These are phyloP conservation scores for Vararia minispora DNA, from an alignment of 768 basidiomycete genomes.

Conservation along the genomic window DNA sequence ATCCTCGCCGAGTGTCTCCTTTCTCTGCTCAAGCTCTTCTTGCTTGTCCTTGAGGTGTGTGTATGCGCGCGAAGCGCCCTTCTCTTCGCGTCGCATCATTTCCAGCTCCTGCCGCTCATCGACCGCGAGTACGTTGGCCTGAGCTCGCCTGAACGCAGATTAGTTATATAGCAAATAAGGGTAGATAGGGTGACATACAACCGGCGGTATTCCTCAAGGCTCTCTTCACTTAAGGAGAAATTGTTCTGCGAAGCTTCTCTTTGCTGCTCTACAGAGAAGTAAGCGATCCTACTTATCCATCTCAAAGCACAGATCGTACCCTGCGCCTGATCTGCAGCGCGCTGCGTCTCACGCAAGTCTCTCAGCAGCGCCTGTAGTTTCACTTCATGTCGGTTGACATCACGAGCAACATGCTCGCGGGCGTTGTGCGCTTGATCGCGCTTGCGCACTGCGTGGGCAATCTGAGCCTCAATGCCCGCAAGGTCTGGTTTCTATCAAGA, in stretches of 20 bases:
- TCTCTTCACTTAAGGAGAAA: constrained; percentile 70
- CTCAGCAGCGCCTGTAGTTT: constrained; percentile 45
- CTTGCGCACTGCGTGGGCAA: constrained; percentile 76
- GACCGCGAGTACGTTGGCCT: constrained; percentile 69
- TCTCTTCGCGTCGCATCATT: constrained; percentile 71
- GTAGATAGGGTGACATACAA: constrained; percentile 36
- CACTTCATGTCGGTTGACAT: constrained; percentile 36
- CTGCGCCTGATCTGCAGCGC: constrained; percentile 67
- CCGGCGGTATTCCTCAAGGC: constrained; percentile 76
- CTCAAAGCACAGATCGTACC: constrained; percentile 31
- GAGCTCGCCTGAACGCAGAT: constrained; percentile 48
- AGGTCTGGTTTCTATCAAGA: constrained; percentile 72
- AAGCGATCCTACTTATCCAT: not conserved
- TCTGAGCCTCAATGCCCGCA: constrained; percentile 75
- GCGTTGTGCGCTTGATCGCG: constrained; percentile 56
- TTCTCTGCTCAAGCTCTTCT: constrained; percentile 50
- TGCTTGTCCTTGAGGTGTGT: constrained; percentile 59
- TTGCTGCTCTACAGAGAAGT: constrained; percentile 49
- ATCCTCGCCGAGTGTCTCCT: constrained; percentile 46
- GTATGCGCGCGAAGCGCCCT: constrained; percentile 54
- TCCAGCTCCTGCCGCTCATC: constrained; percentile 84
- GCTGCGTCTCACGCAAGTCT: constrained; percentile 57
- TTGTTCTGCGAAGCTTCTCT: constrained; percentile 62
- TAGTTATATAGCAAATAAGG: constrained; percentile 11
- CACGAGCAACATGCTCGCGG: constrained; percentile 52